Percentiles rank a stretch among this genome's conserved stretches.
These are phyloP conservation scores for Aspergillus calidoustus DNA, from an alignment of 2,329 filamentous ascomycete genomes.

Conservation along the genomic window DNA sequence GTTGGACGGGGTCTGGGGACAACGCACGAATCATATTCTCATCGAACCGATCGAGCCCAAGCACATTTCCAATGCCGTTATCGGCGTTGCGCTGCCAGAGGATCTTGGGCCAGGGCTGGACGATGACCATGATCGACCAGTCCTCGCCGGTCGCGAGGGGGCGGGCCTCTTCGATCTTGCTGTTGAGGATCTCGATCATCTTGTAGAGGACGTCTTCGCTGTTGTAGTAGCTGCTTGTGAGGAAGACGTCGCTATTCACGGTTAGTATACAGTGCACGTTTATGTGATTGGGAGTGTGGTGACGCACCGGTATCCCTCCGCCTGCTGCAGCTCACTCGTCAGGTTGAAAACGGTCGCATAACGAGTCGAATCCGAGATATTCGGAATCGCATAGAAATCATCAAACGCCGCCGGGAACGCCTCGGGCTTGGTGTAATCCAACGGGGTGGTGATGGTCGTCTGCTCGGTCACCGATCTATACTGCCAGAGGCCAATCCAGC, in stretches of 20 bases:
- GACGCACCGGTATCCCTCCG: conserved; percentile 22
- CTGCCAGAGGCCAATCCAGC: conserved; percentile 48
- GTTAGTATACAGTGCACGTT: neutral
- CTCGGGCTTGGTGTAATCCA: conserved; percentile 15
- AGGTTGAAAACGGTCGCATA: conserved; percentile 24
- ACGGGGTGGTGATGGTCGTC: conserved; percentile 15
- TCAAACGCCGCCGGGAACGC: conserved; percentile 4
- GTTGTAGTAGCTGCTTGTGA: conserved; percentile 30
- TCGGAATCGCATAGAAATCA: conserved; percentile 12
- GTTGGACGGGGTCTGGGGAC: neutral
- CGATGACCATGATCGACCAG: conserved; percentile 32
- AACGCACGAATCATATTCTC: conserved; percentile 29
- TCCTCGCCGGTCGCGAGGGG: conserved; percentile 19
- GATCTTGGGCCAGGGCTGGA: conserved; percentile 50
- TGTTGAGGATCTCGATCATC: conserved; percentile 23
- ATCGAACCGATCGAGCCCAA: conserved; percentile 39
- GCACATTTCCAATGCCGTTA: conserved; percentile 39
- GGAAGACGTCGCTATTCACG: conserved; percentile 21
- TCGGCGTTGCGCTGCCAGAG: conserved; percentile 40
- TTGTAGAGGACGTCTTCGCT: conserved; percentile 24
- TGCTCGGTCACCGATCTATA: conserved; percentile 26
- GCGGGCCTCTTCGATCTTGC: conserved; percentile 25
- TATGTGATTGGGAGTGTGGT: neutral
- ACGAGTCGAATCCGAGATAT: conserved; percentile 17
- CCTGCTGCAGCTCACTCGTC: conserved; percentile 27